Conservation (phyloP, 306 rosid genomes). For the Crataegus laevigata region DNA sequence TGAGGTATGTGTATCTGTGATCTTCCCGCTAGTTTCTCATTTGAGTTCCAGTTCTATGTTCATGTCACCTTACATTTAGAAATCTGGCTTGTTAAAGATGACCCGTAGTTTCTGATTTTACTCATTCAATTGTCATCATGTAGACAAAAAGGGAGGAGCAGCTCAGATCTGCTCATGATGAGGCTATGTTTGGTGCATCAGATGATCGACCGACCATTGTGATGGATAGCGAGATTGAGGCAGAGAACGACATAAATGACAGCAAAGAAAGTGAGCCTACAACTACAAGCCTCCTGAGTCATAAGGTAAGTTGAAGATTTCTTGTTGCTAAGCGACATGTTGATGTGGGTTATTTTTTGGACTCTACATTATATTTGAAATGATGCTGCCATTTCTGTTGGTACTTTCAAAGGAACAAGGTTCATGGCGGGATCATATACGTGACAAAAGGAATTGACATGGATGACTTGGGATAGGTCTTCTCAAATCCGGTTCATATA, state of each 20-base stretch:
- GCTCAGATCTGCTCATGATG: constrained; percentile 82
- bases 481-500: not conserved
- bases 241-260: constrained; percentile 36
- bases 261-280: constrained; percentile 23
- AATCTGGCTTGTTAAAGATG: not conserved
- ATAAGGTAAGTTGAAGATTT: constrained; percentile 42
- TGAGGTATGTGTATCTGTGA: constrained; percentile 39
- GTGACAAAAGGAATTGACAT: constrained; percentile 9
- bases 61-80: not conserved
- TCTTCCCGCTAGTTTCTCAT: not conserved
- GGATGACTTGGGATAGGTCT: not conserved
- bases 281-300: constrained; percentile 56
- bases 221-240: constrained; percentile 48
- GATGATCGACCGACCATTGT: constrained; percentile 25
- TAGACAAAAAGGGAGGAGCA: constrained; percentile 75
- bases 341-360: not conserved
- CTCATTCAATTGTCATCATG: constrained; percentile 3
- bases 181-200: constrained; percentile 83
- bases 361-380: not conserved
- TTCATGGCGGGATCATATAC: constrained; percentile 92
- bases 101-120: not conserved
- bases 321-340: not conserved
- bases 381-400: constrained; percentile 33
- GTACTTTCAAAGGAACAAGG: constrained; percentile 77
- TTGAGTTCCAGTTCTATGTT: constrained; percentile 10